Percentiles rank a stretch among this genome's conserved stretches.
Conservation (phyloP, 192 early-diverging fungal genomes). For the Irineochytrium annulatum region DNA sequence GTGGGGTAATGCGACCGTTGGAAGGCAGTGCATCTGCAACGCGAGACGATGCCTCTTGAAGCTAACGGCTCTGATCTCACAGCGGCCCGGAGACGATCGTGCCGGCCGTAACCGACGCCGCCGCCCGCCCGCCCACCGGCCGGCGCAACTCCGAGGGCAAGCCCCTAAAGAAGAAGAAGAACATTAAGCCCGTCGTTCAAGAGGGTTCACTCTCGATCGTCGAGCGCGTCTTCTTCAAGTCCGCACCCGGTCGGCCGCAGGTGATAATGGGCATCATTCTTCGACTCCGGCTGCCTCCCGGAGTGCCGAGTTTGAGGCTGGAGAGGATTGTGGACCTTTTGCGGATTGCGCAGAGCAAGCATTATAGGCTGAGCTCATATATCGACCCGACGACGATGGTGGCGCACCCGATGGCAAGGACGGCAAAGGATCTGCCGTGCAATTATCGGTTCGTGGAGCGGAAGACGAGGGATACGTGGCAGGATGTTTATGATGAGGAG, state of each 20-base stretch:
- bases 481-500: constrained; percentile 30
- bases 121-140: too few species aligned
- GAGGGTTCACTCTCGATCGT: constrained; percentile 35
- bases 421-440: constrained; percentile 32
- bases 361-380: constrained; percentile 25
- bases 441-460: constrained; percentile 19
- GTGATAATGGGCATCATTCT: constrained; percentile 40
- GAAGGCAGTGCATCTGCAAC: too few species aligned
- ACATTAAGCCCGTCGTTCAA: constrained; percentile 1
- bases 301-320: constrained; percentile 5
- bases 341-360: constrained; percentile 24
- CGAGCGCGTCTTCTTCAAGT: constrained; percentile 42
- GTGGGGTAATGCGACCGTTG: too few species aligned
- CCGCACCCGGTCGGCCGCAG: constrained; percentile 26
- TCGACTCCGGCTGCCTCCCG: constrained; percentile 25
- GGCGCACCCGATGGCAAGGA: constrained; percentile 24
- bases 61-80: too few species aligned
- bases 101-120: too few species aligned
- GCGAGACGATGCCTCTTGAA: too few species aligned
- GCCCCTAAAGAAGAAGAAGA: constrained; percentile 2
- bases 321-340: constrained; percentile 35
- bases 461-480: constrained; percentile 16
- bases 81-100: too few species aligned
- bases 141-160: too few species aligned
- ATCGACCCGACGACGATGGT: constrained; percentile 31